Evolutionary conservation across 345 rosid species (phyloP).

Genomic region (Eucalyptus urophylla): DNA sequence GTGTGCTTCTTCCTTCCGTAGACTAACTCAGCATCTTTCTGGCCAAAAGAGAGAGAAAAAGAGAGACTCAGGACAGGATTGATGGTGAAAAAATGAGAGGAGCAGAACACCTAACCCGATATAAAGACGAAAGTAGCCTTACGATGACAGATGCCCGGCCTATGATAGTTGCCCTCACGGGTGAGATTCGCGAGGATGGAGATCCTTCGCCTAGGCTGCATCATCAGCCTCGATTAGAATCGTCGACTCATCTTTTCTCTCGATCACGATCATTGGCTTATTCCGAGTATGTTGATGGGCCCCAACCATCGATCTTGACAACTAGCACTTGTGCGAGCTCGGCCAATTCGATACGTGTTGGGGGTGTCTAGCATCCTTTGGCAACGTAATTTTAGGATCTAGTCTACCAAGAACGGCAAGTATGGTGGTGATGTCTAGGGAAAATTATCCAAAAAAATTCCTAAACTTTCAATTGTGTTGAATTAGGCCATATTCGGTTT

Average conservation of each 20-base stretch:
- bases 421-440: neutral
- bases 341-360: neutral
- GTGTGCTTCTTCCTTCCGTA: neutral
- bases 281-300: neutral
- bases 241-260: neutral
- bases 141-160: neutral
- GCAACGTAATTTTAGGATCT: neutral
- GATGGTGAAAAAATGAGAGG: neutral
- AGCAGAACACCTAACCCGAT: neutral
- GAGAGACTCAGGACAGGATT: neutral
- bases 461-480: too few species aligned
- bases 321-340: neutral
- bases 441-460: neutral
- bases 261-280: neutral
- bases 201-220: neutral
- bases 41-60: neutral
- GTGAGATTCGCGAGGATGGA: neutral
- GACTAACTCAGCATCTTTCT: neutral
- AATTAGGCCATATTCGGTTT: too few species aligned
- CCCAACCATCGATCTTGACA: neutral
- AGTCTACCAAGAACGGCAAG: neutral
- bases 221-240: neutral
- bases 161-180: neutral
- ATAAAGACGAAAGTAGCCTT: neutral
- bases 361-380: neutral